Base-by-base conservation (phyloP, 768 basidiomycete species). In the Pisolithus microcarpus region DNA sequence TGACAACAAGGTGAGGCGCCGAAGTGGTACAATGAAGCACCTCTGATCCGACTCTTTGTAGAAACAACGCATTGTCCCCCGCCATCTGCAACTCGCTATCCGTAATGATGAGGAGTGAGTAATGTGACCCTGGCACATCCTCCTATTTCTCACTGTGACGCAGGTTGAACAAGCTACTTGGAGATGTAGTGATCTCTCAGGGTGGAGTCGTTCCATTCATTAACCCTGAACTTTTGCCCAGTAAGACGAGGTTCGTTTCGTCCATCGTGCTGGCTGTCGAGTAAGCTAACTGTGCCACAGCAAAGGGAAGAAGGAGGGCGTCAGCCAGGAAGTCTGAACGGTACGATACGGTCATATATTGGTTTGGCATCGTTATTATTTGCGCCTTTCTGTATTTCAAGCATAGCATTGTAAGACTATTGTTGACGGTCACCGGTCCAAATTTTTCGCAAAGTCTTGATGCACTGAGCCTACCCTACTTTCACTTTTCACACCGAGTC, bases 11-110 rank as follows among this genome's bases (percentile, higher is more conserved):
- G 66, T 65, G 19, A 56, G 36, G 13, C 16, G 21, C 0, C 8
- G 13, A 10, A 4, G 7, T 13, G 31, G 40, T 23, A n/a, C 3
- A 6, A 13, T 23, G 5, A 15, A 19, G 36, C 11, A 0, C 1
- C 1, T 21, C 60, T 21, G 50, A 39, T 19, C n/a, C 7, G 18
- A 40, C 2, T 10, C 11, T 0, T 34, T 24, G 36, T 31, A 89
- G 79, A 88, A 93, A 75, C 85, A 88, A 59, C 91, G 92, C 85
- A 93, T 94, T 60, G 88, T 93, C 21, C 92, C 91, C 49, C 84
- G 92, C 62, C 92, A 94, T 71, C 70, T 94, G 45, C 92, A 94
- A 64, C 82, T 94, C 49, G 91, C 92, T 57, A 91, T 94, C 70
- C 80, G 91, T 58, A 91, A 92, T 68, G 89, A 91, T 53, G 90